These are phyloP conservation scores for Salinomyces thailandicus DNA, from an alignment of 2,329 filamentous ascomycete species.

Conservation along the genomic window DNA sequence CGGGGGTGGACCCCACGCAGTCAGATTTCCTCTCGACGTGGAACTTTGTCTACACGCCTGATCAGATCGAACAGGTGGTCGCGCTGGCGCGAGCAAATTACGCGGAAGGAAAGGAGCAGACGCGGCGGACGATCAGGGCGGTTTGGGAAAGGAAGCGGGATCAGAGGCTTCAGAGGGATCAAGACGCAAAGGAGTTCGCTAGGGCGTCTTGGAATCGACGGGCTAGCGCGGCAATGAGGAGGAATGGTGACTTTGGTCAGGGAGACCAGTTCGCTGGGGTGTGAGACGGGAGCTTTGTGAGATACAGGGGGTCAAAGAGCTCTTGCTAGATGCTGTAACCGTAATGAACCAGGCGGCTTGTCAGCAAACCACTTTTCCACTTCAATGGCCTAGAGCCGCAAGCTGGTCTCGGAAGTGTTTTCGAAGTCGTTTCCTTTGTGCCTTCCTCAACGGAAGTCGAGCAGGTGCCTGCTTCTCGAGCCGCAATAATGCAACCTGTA, in stretches of 20 bases:
- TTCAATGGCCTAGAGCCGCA: too few species aligned
- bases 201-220: constrained; percentile 27
- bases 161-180: constrained; percentile 46
- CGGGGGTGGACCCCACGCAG: constrained; percentile 69
- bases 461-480: too few species aligned
- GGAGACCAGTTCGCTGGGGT: constrained; percentile 16
- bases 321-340: too few species aligned
- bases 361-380: too few species aligned
- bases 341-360: too few species aligned
- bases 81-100: constrained; percentile 78
- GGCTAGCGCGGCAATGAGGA: constrained; percentile 10
- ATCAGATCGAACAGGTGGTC: constrained; percentile 79
- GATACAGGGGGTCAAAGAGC: too few species aligned
- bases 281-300: too few species aligned
- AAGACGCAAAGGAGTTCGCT: constrained; percentile 28
- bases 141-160: constrained; percentile 89
- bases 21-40: constrained; percentile 88
- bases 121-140: constrained; percentile 66
- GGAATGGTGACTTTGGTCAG: constrained; percentile 16
- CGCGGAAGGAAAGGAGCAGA: constrained; percentile 66
- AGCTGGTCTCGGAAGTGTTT: too few species aligned
- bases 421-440: too few species aligned
- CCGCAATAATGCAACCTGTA: too few species aligned
- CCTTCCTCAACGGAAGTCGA: too few species aligned
- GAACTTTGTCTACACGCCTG: constrained; percentile 93